Base-by-base conservation (phyloP, 2,329 filamentous ascomycete species). In the Chalaropsis ovoidea region DNA sequence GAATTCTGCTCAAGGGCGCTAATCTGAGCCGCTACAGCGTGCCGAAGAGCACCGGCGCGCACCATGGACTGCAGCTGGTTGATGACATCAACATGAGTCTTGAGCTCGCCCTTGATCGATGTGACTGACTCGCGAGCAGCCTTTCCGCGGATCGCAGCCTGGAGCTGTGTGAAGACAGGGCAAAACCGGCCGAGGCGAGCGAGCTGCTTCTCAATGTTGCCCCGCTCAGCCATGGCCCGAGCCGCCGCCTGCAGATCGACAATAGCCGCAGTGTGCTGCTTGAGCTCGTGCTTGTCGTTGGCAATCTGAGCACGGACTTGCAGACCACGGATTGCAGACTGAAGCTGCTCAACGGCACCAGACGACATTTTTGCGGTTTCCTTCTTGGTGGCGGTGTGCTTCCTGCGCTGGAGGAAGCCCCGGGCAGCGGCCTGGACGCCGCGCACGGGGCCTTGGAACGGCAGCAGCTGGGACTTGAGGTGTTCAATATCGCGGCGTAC, bases 201-300 rank as follows among this genome's bases (percentile, higher is more conserved):
- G 45, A 99, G 80, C 1, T 90, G 78, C 56, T 85, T 82, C 22
- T 88, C 90, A 60, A 97, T 81, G 27, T 87, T 81, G 61, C 84
- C 82, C 56, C 94, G 85, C 49, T 89, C 78, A 69, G 95, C 80
- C 81, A 95, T 88, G 0, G 90, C 92, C 68, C 93, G 84, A 35
- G 85, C 81, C 6, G 92, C 77, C 31, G 86, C 85, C 75, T 99
- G 94, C 1, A 96, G 79, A 45, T 85, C 77, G 35, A 84, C 76
- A 45, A 93, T 83, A 68, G 86, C 82, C 0, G 84, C 79, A 45
- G 87, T 84, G 70, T 89, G 83, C 1, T 85, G 83, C 63, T 86
- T 78, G 27, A 97, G 82, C 47, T 88, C 81, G 47, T 81, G 75
- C 42, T 78, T 76, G 24, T 84, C 79, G 13, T 73, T 73, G 7